Evolutionary conservation across 1,284 basidiomycete genomes (phyloP), one percentile per base, ranked within the genome.

Genomic region (Kalmanozyma brasiliensis): DNA sequence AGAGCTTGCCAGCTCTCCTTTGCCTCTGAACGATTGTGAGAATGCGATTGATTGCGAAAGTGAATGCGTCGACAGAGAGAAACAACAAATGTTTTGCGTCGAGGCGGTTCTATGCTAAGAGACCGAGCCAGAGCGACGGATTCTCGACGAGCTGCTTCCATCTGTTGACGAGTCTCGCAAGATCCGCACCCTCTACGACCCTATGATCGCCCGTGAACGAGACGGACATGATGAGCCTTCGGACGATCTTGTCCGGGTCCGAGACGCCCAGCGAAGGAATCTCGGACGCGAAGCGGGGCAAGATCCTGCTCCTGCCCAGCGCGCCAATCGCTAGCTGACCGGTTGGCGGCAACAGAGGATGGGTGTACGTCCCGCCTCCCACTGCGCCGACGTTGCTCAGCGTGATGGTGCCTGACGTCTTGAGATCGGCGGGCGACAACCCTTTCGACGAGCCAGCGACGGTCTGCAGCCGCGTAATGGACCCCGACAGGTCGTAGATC

Each of bases 291-390:
- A 71, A 78, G 7, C 73, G 37, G 1, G 77, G 77, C 35, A 76
- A 33, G 32, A 55, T 19, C 20, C 66, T 51, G 44, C 58, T 63
- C 19, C 73, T 65, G 2, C 94, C 94, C 19, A 97, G 85, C 1
- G 92, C 94, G 1, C 92, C 92, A 67, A 96, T 96, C 2, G 92
- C 93, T 0, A 96, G 87, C 0, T 94, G 92, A 0, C 92, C 92
- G 0, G 92, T 93, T 0, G 91, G 91, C 0, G 95, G 90, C 0
- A 96, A 85, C 34, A 95, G 88, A 4, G 77, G 77, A 26, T 71
- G 63, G 7, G 70, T 69, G 36, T 67, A 70, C 2, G 72, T 71
- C n/a, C 75, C 75, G 4, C 74, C 73, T 10, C 76, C 77, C 0
- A 79, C 62, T 1, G 76, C 55, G 14, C 77, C 77, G 7, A 79